Conservation (phyloP, 2,329 filamentous ascomycete genomes). For the Stagonosporopsis rhizophila region DNA sequence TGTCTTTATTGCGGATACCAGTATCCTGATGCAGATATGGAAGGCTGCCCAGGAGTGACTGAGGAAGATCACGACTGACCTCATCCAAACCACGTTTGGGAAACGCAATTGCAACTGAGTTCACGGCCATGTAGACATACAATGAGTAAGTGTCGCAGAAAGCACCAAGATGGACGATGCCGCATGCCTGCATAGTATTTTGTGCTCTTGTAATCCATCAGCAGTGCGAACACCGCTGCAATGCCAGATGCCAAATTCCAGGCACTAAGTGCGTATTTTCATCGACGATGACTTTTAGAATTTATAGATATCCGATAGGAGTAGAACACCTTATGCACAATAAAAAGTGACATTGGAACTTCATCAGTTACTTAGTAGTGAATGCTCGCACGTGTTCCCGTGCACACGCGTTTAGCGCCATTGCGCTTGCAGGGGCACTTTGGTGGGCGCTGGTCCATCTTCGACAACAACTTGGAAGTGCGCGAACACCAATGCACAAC, state of each 20-base stretch:
- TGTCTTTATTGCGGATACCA: constrained; percentile 96
- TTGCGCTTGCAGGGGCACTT: constrained; percentile 17
- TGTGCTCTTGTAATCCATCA: neutral
- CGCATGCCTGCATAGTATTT: no score
- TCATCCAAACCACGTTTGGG: neutral
- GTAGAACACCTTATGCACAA: neutral
- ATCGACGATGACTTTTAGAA: neutral
- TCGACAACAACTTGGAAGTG: constrained; percentile 1
- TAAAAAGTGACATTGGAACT: neutral
- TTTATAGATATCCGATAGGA: constrained; percentile 5
- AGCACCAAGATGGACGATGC: neutral
- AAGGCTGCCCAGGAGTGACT: constrained; percentile 84
- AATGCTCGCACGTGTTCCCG: constrained; percentile 31
- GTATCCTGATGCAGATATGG: constrained; percentile 77
- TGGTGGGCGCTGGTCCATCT: constrained; percentile 18
- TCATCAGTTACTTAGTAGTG: neutral
- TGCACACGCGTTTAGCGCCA: constrained; percentile 34
- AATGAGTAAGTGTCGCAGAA: constrained; percentile 8
- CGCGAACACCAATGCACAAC: neutral
- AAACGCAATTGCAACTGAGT: neutral
- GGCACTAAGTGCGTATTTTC: neutral
- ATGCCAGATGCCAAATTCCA: neutral
- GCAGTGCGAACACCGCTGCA: neutral
- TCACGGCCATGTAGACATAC: neutral
- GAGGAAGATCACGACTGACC: constrained; percentile 80